phyloP scores from a whole-genome alignment of 352 stramenopile species.

The Phytophthora pisi region DNA sequence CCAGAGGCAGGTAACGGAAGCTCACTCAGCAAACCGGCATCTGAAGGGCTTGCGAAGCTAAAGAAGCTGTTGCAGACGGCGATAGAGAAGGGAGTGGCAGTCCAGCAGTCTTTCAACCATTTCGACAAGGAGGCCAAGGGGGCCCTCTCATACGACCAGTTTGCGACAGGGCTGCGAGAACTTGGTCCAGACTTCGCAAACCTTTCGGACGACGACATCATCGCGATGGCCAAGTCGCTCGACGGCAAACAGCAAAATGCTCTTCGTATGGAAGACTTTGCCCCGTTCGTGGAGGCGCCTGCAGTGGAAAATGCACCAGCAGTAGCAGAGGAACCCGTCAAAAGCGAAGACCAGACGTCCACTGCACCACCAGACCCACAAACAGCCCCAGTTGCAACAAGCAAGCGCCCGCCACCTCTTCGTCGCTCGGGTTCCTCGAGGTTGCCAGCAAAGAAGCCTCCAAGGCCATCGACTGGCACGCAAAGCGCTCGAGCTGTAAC shows the following conservation, averaged over 20 bases:
- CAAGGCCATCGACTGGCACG: constrained; percentile 13
- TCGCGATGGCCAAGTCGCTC: constrained; percentile 41
- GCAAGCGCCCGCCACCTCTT: constrained; percentile 18
- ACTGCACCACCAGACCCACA: neutral
- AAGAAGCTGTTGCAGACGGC: constrained; percentile 54
- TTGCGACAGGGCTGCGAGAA: constrained; percentile 46
- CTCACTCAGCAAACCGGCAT: constrained; percentile 5
- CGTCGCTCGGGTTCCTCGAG: constrained; percentile 13
- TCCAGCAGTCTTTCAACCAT: constrained; percentile 68
- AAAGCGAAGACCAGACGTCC: neutral
- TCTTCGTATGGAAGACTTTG: constrained; percentile 52
- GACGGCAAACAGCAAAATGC: constrained; percentile 36
- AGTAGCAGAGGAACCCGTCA: neutral
- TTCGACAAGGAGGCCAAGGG: constrained; percentile 80
- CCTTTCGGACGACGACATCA: constrained; percentile 39
- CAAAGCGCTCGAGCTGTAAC: constrained; percentile 22
- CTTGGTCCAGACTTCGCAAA: constrained; percentile 47
- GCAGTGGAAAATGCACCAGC: neutral
- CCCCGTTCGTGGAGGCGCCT: constrained; percentile 29
- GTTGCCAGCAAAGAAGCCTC: constrained; percentile 14
- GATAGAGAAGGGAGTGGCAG: constrained; percentile 48
- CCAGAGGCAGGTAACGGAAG: neutral
- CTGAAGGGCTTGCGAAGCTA: constrained; percentile 43
- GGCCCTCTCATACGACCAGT: constrained; percentile 60
- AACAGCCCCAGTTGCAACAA: constrained; percentile 3